Evolutionary conservation across 1,284 basidiomycete species (phyloP).

Genomic region (Ustilago vetiveriae): DNA sequence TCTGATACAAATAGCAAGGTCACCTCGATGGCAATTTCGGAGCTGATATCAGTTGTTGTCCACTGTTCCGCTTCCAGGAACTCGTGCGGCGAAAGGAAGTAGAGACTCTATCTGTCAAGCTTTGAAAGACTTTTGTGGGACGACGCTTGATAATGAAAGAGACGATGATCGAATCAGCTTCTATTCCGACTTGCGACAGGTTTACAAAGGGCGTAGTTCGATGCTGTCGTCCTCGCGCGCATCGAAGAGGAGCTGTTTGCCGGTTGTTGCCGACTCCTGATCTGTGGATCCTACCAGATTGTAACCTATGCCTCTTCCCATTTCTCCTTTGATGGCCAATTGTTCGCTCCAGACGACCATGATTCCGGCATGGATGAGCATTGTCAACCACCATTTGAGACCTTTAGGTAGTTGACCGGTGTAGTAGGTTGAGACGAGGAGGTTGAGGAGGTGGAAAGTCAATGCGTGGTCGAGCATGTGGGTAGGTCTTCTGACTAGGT

Average conservation of each 20-base stretch:
- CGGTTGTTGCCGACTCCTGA: too few species aligned
- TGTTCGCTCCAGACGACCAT: conserved; percentile 88
- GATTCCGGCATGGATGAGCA: conserved; percentile 76
- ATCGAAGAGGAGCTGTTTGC: conserved; percentile 13
- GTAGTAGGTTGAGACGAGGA: conserved; percentile 91
- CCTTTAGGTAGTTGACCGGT: conserved; percentile 82
- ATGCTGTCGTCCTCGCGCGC: conserved; percentile 9
- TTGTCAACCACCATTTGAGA: conserved; percentile 69
- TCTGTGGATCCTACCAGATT: conserved; percentile 34
- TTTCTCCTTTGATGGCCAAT: conserved; percentile 86
- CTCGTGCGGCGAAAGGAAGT: too few species aligned
- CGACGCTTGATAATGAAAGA: too few species aligned
- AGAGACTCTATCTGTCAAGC: too few species aligned
- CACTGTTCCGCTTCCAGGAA: too few species aligned
- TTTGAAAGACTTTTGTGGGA: too few species aligned
- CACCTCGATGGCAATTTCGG: too few species aligned
- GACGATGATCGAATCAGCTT: too few species aligned
- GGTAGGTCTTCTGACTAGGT: conserved; percentile 86
- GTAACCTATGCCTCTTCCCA: conserved; percentile 69
- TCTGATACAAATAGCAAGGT: too few species aligned
- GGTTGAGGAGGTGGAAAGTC: conserved; percentile 87
- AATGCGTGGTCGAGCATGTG: conserved; percentile 92
- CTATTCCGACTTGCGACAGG: too few species aligned
- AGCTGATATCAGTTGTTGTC: too few species aligned
- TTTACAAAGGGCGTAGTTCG: conserved; percentile 22